Conservation (phyloP, 345 rosid genomes). For the Carallia brachiata region DNA sequence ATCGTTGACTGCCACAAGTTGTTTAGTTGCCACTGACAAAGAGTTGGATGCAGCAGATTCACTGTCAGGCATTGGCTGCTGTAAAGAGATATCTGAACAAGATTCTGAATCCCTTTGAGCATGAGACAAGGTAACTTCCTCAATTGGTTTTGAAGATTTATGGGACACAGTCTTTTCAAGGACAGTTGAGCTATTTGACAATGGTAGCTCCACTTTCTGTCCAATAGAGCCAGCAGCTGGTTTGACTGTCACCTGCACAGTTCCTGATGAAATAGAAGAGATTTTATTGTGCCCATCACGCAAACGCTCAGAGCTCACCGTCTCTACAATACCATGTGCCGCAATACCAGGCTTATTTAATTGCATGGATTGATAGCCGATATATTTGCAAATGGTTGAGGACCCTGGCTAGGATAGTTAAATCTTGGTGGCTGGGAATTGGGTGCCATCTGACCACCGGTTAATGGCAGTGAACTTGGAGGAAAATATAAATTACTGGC, state of each 20-base stretch:
- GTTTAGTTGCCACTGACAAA: conserved; percentile 28
- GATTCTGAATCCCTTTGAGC: conserved; percentile 39
- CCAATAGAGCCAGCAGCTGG: conserved; percentile 40
- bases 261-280: conserved; percentile 39
- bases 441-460: conserved; percentile 54
- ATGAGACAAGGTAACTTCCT: conserved; percentile 32
- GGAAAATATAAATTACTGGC: conserved; percentile 42
- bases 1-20: conserved; percentile 23
- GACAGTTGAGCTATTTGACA: conserved; percentile 26
- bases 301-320: conserved; percentile 35
- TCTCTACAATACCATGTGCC: conserved; percentile 37
- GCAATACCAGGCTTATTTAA: conserved; percentile 40
- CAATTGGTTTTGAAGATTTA: conserved; percentile 34
- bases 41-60: conserved; percentile 35
- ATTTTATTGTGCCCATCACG: conserved; percentile 40
- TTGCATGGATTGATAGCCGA: conserved; percentile 34
- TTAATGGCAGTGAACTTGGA: conserved; percentile 51
- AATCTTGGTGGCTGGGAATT: conserved; percentile 63
- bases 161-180: conserved; percentile 45
- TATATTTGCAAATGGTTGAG: conserved; percentile 59
- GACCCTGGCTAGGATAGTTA: conserved; percentile 53
- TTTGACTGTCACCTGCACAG: conserved; percentile 50
- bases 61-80: conserved; percentile 30
- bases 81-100: conserved; percentile 33
- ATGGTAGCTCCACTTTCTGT: conserved; percentile 37